Conservation (phyloP, 192 early-diverging fungal species). For the Backusella sp. region DNA sequence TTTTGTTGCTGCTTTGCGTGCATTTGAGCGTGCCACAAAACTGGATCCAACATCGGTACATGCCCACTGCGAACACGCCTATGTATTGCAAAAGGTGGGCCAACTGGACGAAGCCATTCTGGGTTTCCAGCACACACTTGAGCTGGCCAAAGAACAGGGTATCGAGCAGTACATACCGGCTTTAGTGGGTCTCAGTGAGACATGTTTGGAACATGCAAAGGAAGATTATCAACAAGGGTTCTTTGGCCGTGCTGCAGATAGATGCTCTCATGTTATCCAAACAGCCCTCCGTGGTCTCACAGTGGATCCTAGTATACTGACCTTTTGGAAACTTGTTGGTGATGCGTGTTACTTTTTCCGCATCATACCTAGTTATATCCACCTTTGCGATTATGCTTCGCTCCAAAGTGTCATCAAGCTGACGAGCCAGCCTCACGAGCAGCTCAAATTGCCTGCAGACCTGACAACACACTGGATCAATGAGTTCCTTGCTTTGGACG, state of each 20-base stretch:
- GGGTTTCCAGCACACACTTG: slow-evolving; percentile 39
- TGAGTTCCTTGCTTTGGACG: slow-evolving; percentile 11
- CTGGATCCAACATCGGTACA: slow-evolving; percentile 54
- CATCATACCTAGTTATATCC: slow-evolving; percentile 46
- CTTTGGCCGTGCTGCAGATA: slow-evolving; percentile 64
- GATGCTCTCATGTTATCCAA: slow-evolving; percentile 45
- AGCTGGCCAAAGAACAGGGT: slow-evolving; percentile 31
- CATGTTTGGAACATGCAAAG: slow-evolving; percentile 44
- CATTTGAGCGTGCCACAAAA: slow-evolving; percentile 67
- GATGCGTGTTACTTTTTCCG: slow-evolving; percentile 53
- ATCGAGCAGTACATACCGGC: slow-evolving; percentile 45
- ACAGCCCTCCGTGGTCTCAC: slow-evolving; percentile 25
- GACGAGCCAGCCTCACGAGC: slow-evolving; percentile 29
- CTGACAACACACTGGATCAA: slow-evolving; percentile 22
- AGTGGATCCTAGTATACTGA: slow-evolving; percentile 33
- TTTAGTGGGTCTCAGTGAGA: slow-evolving; percentile 51
- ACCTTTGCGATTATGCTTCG: slow-evolving; percentile 31
- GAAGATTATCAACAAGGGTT: slow-evolving; percentile 60
- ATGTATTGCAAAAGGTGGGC: slow-evolving; percentile 53
- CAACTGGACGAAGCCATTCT: slow-evolving; percentile 52
- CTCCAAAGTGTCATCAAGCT: slow-evolving; percentile 29
- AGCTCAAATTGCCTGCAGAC: slow-evolving; percentile 38
- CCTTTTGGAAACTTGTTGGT: slow-evolving; percentile 62
- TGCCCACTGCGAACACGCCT: slow-evolving; percentile 45
- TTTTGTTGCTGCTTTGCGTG: slow-evolving; percentile 74